Conservation (phyloP, 2,329 filamentous ascomycete genomes). For the Fusarium devonianum region DNA sequence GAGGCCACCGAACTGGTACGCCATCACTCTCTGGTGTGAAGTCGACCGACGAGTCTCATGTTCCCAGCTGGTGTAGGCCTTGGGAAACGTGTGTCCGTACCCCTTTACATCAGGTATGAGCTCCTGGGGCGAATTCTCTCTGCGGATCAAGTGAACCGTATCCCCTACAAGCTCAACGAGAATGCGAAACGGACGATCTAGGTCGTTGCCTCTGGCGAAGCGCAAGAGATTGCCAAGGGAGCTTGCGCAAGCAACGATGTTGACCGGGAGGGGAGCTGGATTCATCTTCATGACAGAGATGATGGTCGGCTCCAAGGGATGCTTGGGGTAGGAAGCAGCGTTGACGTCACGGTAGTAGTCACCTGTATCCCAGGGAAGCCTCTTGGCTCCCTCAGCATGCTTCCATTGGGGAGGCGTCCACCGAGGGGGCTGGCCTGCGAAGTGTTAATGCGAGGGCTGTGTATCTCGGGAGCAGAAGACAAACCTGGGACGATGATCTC, state of each 20-base stretch:
- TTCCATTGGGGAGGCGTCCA: conserved; percentile 36
- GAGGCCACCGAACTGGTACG: conserved; percentile 60
- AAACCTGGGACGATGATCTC: conserved; percentile 56
- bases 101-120: conserved; percentile 63
- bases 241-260: conserved; percentile 69
- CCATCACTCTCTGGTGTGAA: conserved; percentile 68
- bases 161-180: conserved; percentile 61
- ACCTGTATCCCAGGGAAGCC: conserved; percentile 49
- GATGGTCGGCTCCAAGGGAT: conserved; percentile 60
- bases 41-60: conserved; percentile 57
- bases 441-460: conserved; percentile 1
- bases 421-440: conserved; percentile 33
- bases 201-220: conserved; percentile 56
- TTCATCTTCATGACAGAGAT: conserved; percentile 47
- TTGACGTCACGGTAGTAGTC: conserved; percentile 63
- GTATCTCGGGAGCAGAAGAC: not conserved
- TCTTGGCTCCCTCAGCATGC: not conserved
- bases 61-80: conserved; percentile 72
- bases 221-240: conserved; percentile 68
- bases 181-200: conserved; percentile 64
- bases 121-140: conserved; percentile 66
- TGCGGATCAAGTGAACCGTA: conserved; percentile 69
- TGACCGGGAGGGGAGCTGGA: conserved; percentile 44
- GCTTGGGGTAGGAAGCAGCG: conserved; percentile 55
- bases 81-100: conserved; percentile 72